Evolutionary conservation across 495 filamentous ascomycete species (phyloP), one percentile per base, ranked within the genome.

Genomic region (Hypoxylon rickii): DNA sequence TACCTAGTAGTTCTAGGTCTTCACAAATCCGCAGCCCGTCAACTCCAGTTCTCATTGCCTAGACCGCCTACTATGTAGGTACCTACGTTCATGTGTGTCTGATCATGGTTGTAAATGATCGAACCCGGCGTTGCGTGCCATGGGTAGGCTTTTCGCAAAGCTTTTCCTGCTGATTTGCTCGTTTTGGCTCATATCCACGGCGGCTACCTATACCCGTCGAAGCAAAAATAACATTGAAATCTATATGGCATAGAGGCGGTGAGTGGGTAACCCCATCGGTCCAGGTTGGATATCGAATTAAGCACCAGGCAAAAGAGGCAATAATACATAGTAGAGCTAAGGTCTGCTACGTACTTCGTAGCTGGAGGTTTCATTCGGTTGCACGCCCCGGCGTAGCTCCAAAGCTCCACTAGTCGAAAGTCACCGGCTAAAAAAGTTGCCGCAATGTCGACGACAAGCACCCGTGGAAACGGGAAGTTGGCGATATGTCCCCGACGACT

Each of bases 401-500:
- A 55, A 36, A 12, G 4, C 21, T 17, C 39, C 31, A 10, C 37
- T 33, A 53, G 54, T n/a, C 16, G 15, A n/a, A 39, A 39, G 19
- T 38, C 1, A 36, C 44, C 42, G 21, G 19, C 18, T 19, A 34
- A 42, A 37, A 57, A 63, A 50, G 58, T 66, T 20, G 17, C 59
- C 63, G 58, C 42, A 32, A 51, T 57, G 44, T 61, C 17, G 22
- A 53, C 60, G 52, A 67, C 21, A 67, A 51, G 41, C 51, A 2
- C 44, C n/a, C n/a, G n/a, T n/a, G n/a, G n/a, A n/a, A n/a, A 26
- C 61, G 61, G 65, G 37, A 67, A 51, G 56, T 64, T 29, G 18
- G 38, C 56, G 55, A 58, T 48, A 58, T 49, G 33, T 44, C 40
- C 31, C 54, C 52, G 26, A 8, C 18, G 21, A 38, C 3, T 29